These are phyloP conservation scores for Nannochloropsis oceanica DNA, from an alignment of 108 stramenopile species.

Conservation along the genomic window DNA sequence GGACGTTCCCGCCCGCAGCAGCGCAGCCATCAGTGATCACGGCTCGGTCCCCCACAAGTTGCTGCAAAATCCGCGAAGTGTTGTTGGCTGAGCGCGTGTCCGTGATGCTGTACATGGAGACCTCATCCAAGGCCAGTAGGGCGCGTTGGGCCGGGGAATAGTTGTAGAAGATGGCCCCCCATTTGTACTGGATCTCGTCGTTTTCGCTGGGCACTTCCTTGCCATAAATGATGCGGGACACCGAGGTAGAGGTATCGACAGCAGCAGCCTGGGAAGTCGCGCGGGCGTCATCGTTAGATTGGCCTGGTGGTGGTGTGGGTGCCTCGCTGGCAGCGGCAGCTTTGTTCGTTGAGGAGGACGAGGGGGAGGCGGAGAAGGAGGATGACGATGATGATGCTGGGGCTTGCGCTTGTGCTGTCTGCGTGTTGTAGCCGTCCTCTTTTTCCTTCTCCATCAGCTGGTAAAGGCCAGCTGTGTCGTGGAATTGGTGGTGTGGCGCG, in stretches of 20 bases:
- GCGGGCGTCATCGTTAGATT: not conserved
- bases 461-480: too few relatives aligned
- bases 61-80: not conserved
- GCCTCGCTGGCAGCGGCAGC: too few relatives aligned
- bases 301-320: too few relatives aligned
- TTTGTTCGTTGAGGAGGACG: too few relatives aligned
- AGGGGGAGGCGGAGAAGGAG: too few relatives aligned
- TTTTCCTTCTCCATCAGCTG: too few relatives aligned
- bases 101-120: not conserved
- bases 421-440: too few relatives aligned
- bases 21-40: not conserved
- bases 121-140: not conserved
- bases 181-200: not conserved
- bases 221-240: not conserved
- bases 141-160: not conserved
- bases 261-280: not conserved
- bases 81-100: not conserved
- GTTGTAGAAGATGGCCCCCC: not conserved
- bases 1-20: not conserved
- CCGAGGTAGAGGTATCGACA: not conserved
- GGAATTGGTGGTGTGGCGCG: too few relatives aligned
- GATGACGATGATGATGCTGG: too few relatives aligned
- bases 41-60: not conserved
- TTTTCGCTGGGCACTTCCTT: not conserved
- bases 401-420: too few relatives aligned